phyloP scores from a whole-genome alignment of 2,329 filamentous ascomycete species.

The Byssothecium circinans region DNA sequence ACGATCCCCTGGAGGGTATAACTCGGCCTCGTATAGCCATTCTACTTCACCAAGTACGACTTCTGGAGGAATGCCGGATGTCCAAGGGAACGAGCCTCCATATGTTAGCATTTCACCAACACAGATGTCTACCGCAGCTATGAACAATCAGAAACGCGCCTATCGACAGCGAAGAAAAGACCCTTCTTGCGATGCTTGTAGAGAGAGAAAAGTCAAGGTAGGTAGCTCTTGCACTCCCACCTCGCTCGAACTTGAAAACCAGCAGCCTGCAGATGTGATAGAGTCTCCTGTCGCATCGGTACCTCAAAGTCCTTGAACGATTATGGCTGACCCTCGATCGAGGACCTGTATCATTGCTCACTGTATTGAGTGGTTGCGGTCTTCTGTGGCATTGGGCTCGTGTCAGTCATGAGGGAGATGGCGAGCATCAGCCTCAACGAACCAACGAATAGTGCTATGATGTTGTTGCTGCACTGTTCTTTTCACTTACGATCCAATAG shows the following conservation, averaged over 20 bases:
- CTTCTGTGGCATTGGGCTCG: too few species aligned
- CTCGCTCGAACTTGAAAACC: neutral
- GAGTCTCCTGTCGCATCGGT: neutral
- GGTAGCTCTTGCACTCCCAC: conserved; percentile 8
- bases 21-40: conserved; percentile 33
- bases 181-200: conserved; percentile 94
- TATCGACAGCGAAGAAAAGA: conserved; percentile 96
- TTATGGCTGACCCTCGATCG: too few species aligned
- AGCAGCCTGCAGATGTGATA: neutral
- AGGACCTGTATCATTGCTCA: too few species aligned
- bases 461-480: neutral
- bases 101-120: conserved; percentile 47
- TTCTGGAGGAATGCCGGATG: conserved; percentile 36
- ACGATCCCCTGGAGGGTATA: conserved; percentile 38
- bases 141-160: conserved; percentile 83
- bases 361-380: too few species aligned
- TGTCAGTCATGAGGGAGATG: neutral
- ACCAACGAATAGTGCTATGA: neutral
- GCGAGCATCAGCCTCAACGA: neutral
- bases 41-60: conserved; percentile 42
- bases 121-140: conserved; percentile 50
- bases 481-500: conserved; percentile 42
- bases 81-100: conserved; percentile 31
- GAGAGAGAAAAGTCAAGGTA: conserved; percentile 74
- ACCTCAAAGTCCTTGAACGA: neutral